phyloP scores from a whole-genome alignment of 208 protist species.

The Crithidia brevicula region DNA sequence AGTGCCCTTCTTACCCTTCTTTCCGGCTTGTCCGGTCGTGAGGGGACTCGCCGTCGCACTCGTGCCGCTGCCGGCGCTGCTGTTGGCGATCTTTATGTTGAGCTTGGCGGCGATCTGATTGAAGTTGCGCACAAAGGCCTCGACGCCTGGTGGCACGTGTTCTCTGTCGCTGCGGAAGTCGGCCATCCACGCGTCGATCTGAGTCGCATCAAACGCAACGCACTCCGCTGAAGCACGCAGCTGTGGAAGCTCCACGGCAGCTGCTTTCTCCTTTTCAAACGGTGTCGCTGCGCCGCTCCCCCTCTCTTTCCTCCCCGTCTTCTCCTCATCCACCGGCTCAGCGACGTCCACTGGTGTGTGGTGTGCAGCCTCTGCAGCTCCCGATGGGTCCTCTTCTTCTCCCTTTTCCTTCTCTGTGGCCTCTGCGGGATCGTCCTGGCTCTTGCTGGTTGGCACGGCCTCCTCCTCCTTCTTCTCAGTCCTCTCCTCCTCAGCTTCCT shows the following conservation, averaged over 20 bases:
- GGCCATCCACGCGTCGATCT: conserved; percentile 43
- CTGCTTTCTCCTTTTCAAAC: no score
- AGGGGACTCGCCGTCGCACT: not conserved
- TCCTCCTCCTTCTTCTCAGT: not conserved
- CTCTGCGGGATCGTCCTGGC: no score
- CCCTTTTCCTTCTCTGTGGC: not conserved
- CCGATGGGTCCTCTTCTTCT: not conserved
- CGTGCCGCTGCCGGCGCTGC: no score
- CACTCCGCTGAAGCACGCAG: conserved; percentile 25
- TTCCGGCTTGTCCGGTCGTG: not conserved
- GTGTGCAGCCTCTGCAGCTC: not conserved
- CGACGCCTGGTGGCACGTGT: conserved; percentile 47
- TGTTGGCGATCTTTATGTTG: conserved; percentile 9
- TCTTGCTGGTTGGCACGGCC: no score
- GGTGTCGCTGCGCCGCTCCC: not conserved
- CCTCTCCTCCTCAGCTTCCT: not conserved
- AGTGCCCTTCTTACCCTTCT: conserved; percentile 22
- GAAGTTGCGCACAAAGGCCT: conserved; percentile 34
- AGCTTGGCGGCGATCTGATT: conserved; percentile 6
- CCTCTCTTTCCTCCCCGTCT: not conserved
- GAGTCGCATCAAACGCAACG: conserved; percentile 45
- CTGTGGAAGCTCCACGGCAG: conserved; percentile 15
- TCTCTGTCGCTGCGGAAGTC: conserved; percentile 37
- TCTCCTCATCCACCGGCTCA: not conserved
- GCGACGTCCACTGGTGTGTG: not conserved